Conservation (phyloP, 169 alveolate genomes). For the Eimeria tenella region DNA sequence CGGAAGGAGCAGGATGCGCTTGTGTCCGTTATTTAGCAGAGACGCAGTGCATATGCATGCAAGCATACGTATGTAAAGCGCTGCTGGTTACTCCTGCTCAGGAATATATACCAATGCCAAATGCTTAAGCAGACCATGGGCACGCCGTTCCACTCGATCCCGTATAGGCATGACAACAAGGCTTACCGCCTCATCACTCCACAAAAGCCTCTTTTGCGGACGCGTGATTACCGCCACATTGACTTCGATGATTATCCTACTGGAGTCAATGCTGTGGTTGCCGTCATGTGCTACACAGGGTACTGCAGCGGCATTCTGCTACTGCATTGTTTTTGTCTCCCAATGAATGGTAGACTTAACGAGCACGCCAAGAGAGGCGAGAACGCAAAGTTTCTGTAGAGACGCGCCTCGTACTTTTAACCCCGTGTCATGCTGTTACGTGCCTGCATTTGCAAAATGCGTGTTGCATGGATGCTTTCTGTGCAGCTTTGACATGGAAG, state of each 20-base stretch:
- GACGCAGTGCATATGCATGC: no score
- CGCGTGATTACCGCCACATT: conserved; percentile 94
- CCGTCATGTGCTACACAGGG: conserved; percentile 98
- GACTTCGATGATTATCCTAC: conserved; percentile 98
- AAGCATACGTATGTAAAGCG: no score
- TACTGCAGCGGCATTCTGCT: not conserved
- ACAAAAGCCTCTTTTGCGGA: conserved; percentile 98
- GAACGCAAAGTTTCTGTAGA: no score
- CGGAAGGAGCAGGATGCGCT: no score
- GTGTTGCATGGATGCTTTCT: not conserved
- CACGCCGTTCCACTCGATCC: conserved; percentile 97
- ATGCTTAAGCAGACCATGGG: conserved; percentile 99
- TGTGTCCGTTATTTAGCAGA: no score
- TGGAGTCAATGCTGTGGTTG: conserved; percentile 99
- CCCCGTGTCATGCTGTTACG: not conserved
- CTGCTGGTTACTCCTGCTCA: not conserved
- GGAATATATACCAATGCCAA: conserved; percentile 98
- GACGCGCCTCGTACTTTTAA: not conserved
- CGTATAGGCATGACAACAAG: conserved; percentile 97
- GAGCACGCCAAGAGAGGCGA: no score
- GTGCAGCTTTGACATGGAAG: conserved; percentile 99
- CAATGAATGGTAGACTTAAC: not conserved
- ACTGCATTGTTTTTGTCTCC: not conserved
- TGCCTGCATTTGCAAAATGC: not conserved
- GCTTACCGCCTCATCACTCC: conserved; percentile 93